Conservation (phyloP, 306 rosid species). For the Begonia peltatifolia region DNA sequence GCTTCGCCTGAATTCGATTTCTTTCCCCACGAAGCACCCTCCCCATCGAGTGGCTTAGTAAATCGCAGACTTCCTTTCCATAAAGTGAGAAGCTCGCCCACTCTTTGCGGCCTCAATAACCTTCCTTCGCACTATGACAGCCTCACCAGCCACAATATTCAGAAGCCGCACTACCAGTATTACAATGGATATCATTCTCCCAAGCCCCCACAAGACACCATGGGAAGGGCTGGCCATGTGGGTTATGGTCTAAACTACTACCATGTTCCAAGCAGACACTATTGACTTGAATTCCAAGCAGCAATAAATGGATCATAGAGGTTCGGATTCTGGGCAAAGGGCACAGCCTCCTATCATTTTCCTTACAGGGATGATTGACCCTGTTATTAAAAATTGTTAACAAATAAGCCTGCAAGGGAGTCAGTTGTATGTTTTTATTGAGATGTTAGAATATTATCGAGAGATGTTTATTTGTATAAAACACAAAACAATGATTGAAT, state of each 20-base stretch:
- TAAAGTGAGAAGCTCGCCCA: slow-evolving; percentile 62
- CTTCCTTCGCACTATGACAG: slow-evolving; percentile 3
- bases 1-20: slow-evolving; percentile 34
- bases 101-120: slow-evolving; percentile 23
- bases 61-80: slow-evolving; percentile 17
- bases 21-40: no score
- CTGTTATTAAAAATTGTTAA: no score
- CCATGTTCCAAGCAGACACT: slow-evolving; percentile 15
- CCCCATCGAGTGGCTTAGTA: no score
- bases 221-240: slow-evolving; percentile 10
- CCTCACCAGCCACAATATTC: slow-evolving; percentile 3
- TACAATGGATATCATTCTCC: slow-evolving; percentile 5
- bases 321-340: no score
- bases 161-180: slow-evolving; percentile 13
- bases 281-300: background rate
- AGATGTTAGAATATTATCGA: no score
- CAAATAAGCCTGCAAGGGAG: no score
- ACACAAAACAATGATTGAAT: no score
- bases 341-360: no score
- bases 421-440: no score
- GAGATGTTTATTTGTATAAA: no score
- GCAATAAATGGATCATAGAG: no score
- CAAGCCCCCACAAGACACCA: slow-evolving; percentile 8
- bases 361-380: no score
- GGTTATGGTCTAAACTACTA: slow-evolving; percentile 13